Evolutionary conservation across 805 yeast species (phyloP).

Genomic region (Candida xiaguanensis): DNA sequence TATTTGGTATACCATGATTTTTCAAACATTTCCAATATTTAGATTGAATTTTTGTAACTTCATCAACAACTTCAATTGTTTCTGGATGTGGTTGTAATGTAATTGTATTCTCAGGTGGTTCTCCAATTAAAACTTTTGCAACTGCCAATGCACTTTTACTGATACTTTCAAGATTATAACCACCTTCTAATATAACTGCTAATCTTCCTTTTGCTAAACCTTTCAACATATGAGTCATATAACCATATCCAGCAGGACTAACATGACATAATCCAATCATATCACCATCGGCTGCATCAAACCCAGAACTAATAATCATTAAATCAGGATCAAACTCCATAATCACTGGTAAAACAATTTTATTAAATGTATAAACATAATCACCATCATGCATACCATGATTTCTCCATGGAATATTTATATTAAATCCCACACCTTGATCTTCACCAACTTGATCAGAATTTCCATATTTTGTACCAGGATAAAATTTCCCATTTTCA

Average conservation of each 20-base stretch:
- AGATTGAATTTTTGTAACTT: conserved; percentile 76
- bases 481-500: conserved; percentile 89
- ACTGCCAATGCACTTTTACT: conserved; percentile 89
- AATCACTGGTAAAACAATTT: conserved; percentile 83
- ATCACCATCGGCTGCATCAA: conserved; percentile 99
- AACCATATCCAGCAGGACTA: conserved; percentile 93
- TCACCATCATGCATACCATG: conserved; percentile 96
- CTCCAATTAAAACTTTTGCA: conserved; percentile 87
- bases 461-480: conserved; percentile 86
- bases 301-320: conserved; percentile 90
- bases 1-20: conserved; percentile 52
- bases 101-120: conserved; percentile 82
- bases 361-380: conserved; percentile 85
- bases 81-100: conserved; percentile 66
- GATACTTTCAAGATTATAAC: conserved; percentile 88
- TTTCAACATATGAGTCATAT: conserved; percentile 90
- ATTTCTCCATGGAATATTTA: conserved; percentile 91
- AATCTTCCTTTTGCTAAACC: conserved; percentile 83
- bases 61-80: conserved; percentile 75
- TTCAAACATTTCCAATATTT: conserved; percentile 82
- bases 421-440: conserved; percentile 78
- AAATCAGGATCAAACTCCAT: conserved; percentile 89
- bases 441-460: conserved; percentile 82
- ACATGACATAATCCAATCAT: conserved; percentile 95
- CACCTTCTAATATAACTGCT: conserved; percentile 93